A percentile compares a stretch with the other conserved stretches of the same genome.
Evolutionary conservation across 345 rosid species (phyloP).

Genomic region (Orychophragmus violaceus): DNA sequence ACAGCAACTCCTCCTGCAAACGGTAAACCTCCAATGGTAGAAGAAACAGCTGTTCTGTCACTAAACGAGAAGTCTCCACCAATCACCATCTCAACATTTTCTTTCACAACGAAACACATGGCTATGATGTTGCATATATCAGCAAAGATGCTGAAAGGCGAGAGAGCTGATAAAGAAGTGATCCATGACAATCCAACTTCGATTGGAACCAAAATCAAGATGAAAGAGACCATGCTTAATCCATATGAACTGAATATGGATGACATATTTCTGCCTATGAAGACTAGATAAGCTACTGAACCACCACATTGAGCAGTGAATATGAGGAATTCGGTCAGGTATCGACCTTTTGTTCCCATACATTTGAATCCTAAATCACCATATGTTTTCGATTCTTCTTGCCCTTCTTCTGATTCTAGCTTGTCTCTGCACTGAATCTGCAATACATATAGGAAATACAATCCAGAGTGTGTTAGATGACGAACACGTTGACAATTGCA

Average conservation of each 20-base stretch:
- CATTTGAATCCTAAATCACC: conserved; percentile 79
- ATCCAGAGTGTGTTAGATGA: background rate
- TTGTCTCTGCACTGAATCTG: conserved; percentile 75
- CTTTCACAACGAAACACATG: conserved; percentile 67
- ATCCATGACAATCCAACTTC: conserved; percentile 76
- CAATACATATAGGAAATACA: background rate
- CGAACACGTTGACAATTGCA: background rate
- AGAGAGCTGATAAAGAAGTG: conserved; percentile 57
- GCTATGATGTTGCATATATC: conserved; percentile 70
- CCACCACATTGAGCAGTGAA: conserved; percentile 81
- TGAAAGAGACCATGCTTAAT: conserved; percentile 37
- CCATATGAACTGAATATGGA: conserved; percentile 47
- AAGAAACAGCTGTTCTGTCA: conserved; percentile 59
- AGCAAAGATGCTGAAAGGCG: conserved; percentile 82
- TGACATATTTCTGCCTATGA: conserved; percentile 78
- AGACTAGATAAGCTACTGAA: conserved; percentile 71
- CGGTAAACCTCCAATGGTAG: conserved; percentile 60
- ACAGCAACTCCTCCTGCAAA: conserved; percentile 92
- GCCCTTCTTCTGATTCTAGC: conserved; percentile 47
- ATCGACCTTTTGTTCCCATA: conserved; percentile 66
- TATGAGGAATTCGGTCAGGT: conserved; percentile 63
- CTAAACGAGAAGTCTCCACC: conserved; percentile 60
- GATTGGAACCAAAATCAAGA: conserved; percentile 67
- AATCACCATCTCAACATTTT: conserved; percentile 47
- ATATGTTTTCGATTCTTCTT: conserved; percentile 54